These are phyloP conservation scores for Yamadazyma philogaea DNA, from an alignment of 805 yeast species.

Conservation along the genomic window DNA sequence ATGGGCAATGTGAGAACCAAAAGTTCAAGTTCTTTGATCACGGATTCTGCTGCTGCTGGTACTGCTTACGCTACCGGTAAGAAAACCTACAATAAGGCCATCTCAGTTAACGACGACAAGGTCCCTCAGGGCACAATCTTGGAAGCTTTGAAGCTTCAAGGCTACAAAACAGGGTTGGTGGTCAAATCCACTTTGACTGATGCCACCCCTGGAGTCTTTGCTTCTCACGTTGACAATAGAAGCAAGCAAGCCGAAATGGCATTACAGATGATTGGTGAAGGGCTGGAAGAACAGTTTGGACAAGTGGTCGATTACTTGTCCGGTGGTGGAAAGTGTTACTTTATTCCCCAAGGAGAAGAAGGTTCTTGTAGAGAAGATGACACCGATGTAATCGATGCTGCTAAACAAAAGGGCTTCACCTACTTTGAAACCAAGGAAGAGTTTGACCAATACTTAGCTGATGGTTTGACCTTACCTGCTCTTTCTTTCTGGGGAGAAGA, in stretches of 20 bases:
- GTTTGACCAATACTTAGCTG: constrained; percentile 53
- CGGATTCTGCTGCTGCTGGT: constrained; percentile 98
- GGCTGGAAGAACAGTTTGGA: constrained; percentile 54
- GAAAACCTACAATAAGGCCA: constrained; percentile 73
- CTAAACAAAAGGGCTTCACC: constrained; percentile 47
- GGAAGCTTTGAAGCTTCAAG: constrained; percentile 81
- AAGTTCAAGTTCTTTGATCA: constrained; percentile 70
- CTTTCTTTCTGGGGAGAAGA: constrained; percentile 70
- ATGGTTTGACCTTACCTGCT: constrained; percentile 71
- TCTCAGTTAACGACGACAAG: constrained; percentile 70
- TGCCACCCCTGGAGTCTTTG: constrained; percentile 92
- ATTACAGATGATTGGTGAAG: constrained; percentile 77
- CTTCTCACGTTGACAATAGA: constrained; percentile 74
- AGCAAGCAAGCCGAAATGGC: constrained; percentile 83
- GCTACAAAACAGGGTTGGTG: constrained; percentile 83
- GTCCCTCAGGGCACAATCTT: constrained; percentile 84
- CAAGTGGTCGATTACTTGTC: constrained; percentile 76
- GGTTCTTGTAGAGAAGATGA: constrained; percentile 67
- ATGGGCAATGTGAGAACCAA: constrained; percentile 85
- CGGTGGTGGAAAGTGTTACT: constrained; percentile 91
- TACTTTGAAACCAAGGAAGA: constrained; percentile 57
- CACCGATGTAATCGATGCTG: constrained; percentile 64
- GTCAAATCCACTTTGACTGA: constrained; percentile 92
- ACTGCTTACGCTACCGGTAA: constrained; percentile 86
- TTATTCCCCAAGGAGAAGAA: constrained; percentile 52